Conservation (phyloP, 352 stramenopile genomes). For the Phytophthora cactorum region DNA sequence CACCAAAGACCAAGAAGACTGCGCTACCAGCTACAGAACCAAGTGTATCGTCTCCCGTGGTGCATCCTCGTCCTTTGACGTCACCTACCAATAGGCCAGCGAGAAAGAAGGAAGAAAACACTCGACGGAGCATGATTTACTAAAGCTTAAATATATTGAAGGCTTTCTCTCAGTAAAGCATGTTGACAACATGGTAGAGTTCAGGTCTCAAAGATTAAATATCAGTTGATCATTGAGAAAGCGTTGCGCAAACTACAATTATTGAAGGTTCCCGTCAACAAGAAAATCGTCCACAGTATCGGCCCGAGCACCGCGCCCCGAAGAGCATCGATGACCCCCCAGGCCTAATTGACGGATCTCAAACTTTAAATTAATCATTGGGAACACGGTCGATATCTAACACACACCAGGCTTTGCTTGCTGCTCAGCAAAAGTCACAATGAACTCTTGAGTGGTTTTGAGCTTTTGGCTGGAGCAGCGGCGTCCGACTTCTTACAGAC, state of each 20-base stretch:
- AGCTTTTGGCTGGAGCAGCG: constrained; percentile 16
- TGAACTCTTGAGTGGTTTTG: constrained; percentile 4
- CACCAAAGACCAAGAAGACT: constrained; percentile 1
- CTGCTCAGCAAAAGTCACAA: constrained; percentile 2
- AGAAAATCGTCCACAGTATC: constrained; percentile 77
- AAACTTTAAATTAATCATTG: constrained; percentile 88
- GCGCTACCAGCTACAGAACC: neutral
- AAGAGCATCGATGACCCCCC: constrained; percentile 36
- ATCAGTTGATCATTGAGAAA: constrained; percentile 85
- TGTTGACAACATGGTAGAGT: constrained; percentile 61
- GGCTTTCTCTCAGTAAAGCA: constrained; percentile 71
- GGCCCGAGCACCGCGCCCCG: constrained; percentile 27
- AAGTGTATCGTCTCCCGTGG: neutral
- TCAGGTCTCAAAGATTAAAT: constrained; percentile 91
- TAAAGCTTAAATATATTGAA: neutral
- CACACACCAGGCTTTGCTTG: neutral
- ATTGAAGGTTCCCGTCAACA: constrained; percentile 63
- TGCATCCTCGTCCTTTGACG: constrained; percentile 14
- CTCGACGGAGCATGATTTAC: constrained; percentile 28
- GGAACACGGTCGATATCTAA: constrained; percentile 24
- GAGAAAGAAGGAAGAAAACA: neutral
- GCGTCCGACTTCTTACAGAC: constrained; percentile 7
- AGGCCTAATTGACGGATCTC: constrained; percentile 77
- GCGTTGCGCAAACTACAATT: neutral
- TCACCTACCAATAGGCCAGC: constrained; percentile 5